Percentiles rank a stretch among this genome's conserved stretches.
Conservation (phyloP, 805 yeast species). For the Wickerhamomyces tratensis region DNA sequence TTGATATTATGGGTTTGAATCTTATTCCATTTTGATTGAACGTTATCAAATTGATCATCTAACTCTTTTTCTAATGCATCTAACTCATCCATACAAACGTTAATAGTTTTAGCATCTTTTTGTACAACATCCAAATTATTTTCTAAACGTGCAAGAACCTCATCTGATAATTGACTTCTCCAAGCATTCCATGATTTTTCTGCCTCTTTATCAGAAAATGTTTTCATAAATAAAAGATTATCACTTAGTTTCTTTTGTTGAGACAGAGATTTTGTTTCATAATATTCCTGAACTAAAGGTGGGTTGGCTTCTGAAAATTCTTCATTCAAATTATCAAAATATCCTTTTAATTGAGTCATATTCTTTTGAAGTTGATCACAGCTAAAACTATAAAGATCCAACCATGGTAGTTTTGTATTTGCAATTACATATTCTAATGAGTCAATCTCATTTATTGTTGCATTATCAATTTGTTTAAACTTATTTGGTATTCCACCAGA, state of each 20-base stretch:
- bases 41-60: neutral
- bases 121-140: slow-evolving; percentile 4
- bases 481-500: slow-evolving; percentile 13
- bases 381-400: slow-evolving; percentile 18
- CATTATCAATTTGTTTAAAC: slow-evolving; percentile 2
- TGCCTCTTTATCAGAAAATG: slow-evolving; percentile 16
- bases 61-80: slow-evolving; percentile 1
- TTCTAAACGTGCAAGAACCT: slow-evolving; percentile 10
- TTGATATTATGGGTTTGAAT: slow-evolving; percentile 2
- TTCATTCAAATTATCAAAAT: slow-evolving; percentile 14
- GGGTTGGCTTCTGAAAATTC: slow-evolving; percentile 19
- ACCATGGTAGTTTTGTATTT: slow-evolving; percentile 15
- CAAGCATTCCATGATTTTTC: slow-evolving; percentile 17
- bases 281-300: slow-evolving; percentile 15
- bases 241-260: slow-evolving; percentile 18
- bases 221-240: slow-evolving; percentile 14
- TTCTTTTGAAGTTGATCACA: slow-evolving; percentile 18
- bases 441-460: neutral
- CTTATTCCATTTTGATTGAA: neutral
- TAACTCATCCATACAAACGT: slow-evolving; percentile 1
- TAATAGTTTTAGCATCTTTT: slow-evolving; percentile 4
- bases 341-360: slow-evolving; percentile 12
- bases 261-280: slow-evolving; percentile 8
- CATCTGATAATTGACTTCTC: slow-evolving; percentile 16
- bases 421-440: slow-evolving; percentile 13